phyloP scores from a whole-genome alignment of 75 land plant species.

The Pinus tabuliformis region DNA sequence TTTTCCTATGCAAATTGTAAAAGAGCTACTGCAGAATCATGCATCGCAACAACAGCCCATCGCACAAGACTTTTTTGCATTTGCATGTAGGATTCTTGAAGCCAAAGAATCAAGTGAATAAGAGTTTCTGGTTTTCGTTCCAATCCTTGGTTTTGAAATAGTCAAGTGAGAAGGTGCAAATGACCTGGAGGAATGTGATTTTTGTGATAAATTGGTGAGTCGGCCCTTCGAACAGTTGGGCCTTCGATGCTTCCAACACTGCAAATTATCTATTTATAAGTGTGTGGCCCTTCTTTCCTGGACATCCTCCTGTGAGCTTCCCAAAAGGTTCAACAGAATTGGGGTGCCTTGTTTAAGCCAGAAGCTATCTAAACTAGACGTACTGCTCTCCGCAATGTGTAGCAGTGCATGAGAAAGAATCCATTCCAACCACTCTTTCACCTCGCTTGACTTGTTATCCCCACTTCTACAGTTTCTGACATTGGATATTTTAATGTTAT shows the following conservation, averaged over 20 bases:
- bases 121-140: not conserved
- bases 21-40: conserved; percentile 27
- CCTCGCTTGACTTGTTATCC: conserved; percentile 31
- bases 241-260: too few species aligned
- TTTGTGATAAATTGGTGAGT: too few species aligned
- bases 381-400: conserved; percentile 82
- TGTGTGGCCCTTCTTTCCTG: conserved; percentile 90
- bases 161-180: not conserved
- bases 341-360: conserved; percentile 92
- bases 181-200: not conserved
- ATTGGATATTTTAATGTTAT: conserved; percentile 4
- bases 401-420: conserved; percentile 73
- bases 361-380: conserved; percentile 64
- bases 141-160: conserved; percentile 1
- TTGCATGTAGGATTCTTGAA: conserved; percentile 11
- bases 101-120: conserved; percentile 15
- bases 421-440: conserved; percentile 90
- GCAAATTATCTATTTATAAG: too few species aligned
- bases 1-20: too few species aligned
- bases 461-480: conserved; percentile 9
- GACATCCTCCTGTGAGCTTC: conserved; percentile 92
- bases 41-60: conserved; percentile 20
- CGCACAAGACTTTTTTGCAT: not conserved
- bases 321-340: conserved; percentile 71
- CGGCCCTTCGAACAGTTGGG: too few species aligned